These are phyloP conservation scores for Fusarium abutilonis DNA, from an alignment of 2,329 filamentous ascomycete species.

Conservation along the genomic window DNA sequence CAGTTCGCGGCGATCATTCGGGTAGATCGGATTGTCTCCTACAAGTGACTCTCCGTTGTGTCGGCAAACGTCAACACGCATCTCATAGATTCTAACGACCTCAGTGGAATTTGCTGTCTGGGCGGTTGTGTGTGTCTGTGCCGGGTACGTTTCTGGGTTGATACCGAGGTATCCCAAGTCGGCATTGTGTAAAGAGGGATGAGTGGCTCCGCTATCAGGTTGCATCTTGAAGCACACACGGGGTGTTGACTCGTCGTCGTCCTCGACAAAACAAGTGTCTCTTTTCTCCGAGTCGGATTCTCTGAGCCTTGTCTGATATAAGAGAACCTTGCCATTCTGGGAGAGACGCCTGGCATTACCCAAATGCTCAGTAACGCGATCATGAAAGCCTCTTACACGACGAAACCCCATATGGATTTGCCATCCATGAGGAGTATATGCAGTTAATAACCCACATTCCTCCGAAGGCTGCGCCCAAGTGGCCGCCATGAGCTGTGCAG, in stretches of 20 bases:
- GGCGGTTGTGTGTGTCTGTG: slow-evolving; percentile 32
- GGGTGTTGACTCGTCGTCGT: slow-evolving; percentile 31
- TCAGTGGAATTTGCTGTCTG: slow-evolving; percentile 28
- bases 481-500: slow-evolving; percentile 38
- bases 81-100: slow-evolving; percentile 34
- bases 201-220: slow-evolving; percentile 41
- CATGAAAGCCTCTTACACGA: slow-evolving; percentile 38
- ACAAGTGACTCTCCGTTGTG: slow-evolving; percentile 42
- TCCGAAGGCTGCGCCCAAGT: slow-evolving; percentile 39
- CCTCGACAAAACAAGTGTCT: slow-evolving; percentile 16
- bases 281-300: background rate
- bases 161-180: slow-evolving; percentile 39
- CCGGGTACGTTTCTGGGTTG: slow-evolving; percentile 30
- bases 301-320: slow-evolving; percentile 28
- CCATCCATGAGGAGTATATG: slow-evolving; percentile 16
- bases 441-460: slow-evolving; percentile 3
- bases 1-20: slow-evolving; percentile 36
- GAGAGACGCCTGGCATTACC: background rate
- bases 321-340: slow-evolving; percentile 24
- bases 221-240: slow-evolving; percentile 43
- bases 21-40: slow-evolving; percentile 38
- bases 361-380: slow-evolving; percentile 13
- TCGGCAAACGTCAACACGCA: slow-evolving; percentile 42
- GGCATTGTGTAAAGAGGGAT: slow-evolving; percentile 33
- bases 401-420: slow-evolving; percentile 45